These are phyloP conservation scores for Blastocladiella emersonii DNA, from an alignment of 371 early-diverging fungal genomes.

Conservation along the genomic window DNA sequence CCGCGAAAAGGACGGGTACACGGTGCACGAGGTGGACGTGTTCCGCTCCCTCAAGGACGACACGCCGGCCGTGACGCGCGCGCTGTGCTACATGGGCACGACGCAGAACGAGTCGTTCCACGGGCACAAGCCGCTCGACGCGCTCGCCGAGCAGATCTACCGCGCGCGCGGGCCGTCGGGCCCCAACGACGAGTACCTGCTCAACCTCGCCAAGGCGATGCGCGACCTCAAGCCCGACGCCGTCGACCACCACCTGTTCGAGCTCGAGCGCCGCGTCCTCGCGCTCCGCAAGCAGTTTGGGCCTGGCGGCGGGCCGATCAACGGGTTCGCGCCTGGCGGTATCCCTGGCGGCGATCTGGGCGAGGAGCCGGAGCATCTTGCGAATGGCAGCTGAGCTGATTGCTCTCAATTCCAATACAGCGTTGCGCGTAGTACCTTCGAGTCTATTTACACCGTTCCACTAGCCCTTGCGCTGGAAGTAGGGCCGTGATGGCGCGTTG, in stretches of 20 bases:
- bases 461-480: neutral
- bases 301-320: no score
- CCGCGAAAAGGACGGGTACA: constrained; percentile 82
- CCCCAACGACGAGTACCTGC: constrained; percentile 57
- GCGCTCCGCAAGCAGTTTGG: neutral
- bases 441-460: neutral
- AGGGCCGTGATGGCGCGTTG: neutral
- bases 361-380: no score
- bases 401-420: no score
- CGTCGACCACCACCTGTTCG: constrained; percentile 44
- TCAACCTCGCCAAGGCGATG: constrained; percentile 50
- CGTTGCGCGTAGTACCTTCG: no score
- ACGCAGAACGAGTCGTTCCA: constrained; percentile 66
- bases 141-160: constrained; percentile 46
- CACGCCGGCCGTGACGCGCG: constrained; percentile 26
- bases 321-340: no score
- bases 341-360: no score
- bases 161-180: constrained; percentile 44
- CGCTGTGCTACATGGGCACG: constrained; percentile 55
- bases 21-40: constrained; percentile 52
- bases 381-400: no score
- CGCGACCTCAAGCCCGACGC: constrained; percentile 41
- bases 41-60: constrained; percentile 28
- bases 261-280: constrained; percentile 39
- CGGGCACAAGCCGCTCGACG: constrained; percentile 52